Conservation (phyloP, 2,329 filamentous ascomycete genomes). For the Clonostachys solani region DNA sequence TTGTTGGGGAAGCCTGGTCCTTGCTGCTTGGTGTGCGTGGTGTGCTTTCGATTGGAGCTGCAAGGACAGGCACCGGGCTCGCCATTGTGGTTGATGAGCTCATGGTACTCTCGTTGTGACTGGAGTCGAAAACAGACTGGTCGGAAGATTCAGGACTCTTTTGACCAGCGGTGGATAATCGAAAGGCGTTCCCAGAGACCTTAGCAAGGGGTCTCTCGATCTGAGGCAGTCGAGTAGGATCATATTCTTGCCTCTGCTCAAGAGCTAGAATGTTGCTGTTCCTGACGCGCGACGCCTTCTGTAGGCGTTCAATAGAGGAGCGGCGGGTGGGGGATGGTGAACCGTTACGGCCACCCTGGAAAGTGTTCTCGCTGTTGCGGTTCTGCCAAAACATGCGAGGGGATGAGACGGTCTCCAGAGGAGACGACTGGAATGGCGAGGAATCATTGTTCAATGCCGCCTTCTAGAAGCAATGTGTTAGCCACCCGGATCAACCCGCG, state of each 20-base stretch:
- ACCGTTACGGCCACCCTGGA: slow-evolving; percentile 52
- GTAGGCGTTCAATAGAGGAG: slow-evolving; percentile 91
- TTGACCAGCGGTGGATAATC: slow-evolving; percentile 47
- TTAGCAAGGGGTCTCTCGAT: slow-evolving; percentile 80
- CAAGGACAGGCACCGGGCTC: slow-evolving; percentile 13
- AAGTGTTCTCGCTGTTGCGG: slow-evolving; percentile 73
- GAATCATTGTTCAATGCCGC: slow-evolving; percentile 67
- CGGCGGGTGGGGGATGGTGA: slow-evolving; percentile 73
- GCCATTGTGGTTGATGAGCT: slow-evolving; percentile 33
- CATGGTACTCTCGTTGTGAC: slow-evolving; percentile 48
- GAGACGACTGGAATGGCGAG: slow-evolving; percentile 83
- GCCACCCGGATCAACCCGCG: background rate
- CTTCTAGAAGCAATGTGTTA: slow-evolving; percentile 44
- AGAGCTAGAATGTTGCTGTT: slow-evolving; percentile 97
- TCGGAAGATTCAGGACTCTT: slow-evolving; percentile 23
- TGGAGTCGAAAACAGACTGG: too few species aligned
- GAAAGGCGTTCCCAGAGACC: slow-evolving; percentile 69
- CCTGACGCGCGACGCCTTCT: slow-evolving; percentile 91
- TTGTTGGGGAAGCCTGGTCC: slow-evolving; percentile 74
- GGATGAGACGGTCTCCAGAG: slow-evolving; percentile 63
- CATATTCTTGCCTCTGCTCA: slow-evolving; percentile 89
- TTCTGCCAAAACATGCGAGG: slow-evolving; percentile 91
- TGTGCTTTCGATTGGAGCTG: slow-evolving; percentile 5
- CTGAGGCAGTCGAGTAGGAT: slow-evolving; percentile 71
- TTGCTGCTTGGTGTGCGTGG: slow-evolving; percentile 54